Base-by-base conservation (phyloP, 164 flowering plant genomes). In the Macadamia integrifolia region DNA sequence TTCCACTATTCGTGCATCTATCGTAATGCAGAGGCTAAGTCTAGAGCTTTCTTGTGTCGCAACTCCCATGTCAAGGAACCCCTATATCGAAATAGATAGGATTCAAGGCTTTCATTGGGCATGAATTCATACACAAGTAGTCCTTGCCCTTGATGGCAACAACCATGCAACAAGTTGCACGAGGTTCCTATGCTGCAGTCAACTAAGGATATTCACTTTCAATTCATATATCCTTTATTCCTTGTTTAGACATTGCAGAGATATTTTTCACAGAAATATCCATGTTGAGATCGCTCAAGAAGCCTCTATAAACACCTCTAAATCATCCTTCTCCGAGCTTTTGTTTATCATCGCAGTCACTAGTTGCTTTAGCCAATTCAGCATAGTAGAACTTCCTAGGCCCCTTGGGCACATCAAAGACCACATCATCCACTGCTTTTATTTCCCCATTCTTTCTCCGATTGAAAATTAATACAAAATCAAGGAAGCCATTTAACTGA, bases 1-100 rank as follows among this genome's bases (percentile, higher is more conserved):
- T 86, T 87, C 81, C 86, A 76, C 44, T 75, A 86, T 66, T 86
- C 86, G 28, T 86, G 86, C 2, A 86, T 79, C 65, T 86, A 86
- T 1, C 76, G 76, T 68, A 85, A 66, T 0, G 80, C 84, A 0
- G 80, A 69, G 14, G 86, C 86, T 62, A 83, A 58, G 1, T 77
- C 85, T 1, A 62, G 70, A 15, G 79, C 66, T 7, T 80, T 77
- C 44, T 67, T 81, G 60, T 77, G 70, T 58, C 88, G 75, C 12
- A 23, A 23, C 23, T 23, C 23, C 23, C 23, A 23, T 23, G 23
- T 23, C 23, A 23, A 23, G 23, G 23, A 62, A 32, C 0, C 48
- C 42, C 48, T 9, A 23, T 23, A 23, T 23, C 23, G 23, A 23
- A 23, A 23, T 23, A 23, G 23, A 23, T 23, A 23, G 23, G 23